Percentiles rank a stretch among this genome's conserved stretches.
phyloP scores from a whole-genome alignment of 176 grass and related monocot species.

The Dendrocalamus sinicus region DNA sequence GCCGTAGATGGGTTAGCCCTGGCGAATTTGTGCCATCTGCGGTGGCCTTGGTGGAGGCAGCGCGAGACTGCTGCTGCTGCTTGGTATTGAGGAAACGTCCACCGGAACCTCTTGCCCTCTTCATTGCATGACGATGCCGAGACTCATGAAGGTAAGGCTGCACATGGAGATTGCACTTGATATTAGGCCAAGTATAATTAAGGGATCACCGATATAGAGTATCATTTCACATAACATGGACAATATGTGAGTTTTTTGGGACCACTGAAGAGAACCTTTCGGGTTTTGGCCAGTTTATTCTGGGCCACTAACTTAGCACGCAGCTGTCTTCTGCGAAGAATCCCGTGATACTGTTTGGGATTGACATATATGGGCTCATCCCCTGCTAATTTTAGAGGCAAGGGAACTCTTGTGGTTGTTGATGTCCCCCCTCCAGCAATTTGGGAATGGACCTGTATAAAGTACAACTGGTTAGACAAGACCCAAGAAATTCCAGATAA shows the following conservation, averaged over 20 bases:
- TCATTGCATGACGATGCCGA: constrained; percentile 80
- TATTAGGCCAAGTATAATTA: background rate
- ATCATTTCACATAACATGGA: background rate
- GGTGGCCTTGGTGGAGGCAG: background rate
- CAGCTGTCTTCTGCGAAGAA: constrained; percentile 80
- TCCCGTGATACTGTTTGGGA: constrained; percentile 84
- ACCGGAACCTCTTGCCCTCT: constrained; percentile 67
- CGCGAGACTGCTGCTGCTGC: constrained; percentile 45
- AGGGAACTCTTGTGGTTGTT: constrained; percentile 56
- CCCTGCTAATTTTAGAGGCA: constrained; percentile 69
- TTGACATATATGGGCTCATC: constrained; percentile 88
- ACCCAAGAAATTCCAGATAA: constrained; percentile 4
- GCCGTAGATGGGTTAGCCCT: constrained; percentile 39
- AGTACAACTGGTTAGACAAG: constrained; percentile 30
- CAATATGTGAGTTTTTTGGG: background rate
- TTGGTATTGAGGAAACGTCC: constrained; percentile 78
- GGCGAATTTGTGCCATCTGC: constrained; percentile 7
- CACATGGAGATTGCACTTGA: background rate
- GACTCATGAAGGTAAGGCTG: constrained; percentile 92
- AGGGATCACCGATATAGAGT: background rate
- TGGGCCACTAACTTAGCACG: constrained; percentile 86
- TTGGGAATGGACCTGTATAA: constrained; percentile 55
- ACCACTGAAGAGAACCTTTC: constrained; percentile 54
- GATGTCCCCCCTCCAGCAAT: constrained; percentile 28
- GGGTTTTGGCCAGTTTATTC: constrained; percentile 62